phyloP scores from a whole-genome alignment of 371 early-diverging fungal species.

The Rhizopus stolonifer region DNA sequence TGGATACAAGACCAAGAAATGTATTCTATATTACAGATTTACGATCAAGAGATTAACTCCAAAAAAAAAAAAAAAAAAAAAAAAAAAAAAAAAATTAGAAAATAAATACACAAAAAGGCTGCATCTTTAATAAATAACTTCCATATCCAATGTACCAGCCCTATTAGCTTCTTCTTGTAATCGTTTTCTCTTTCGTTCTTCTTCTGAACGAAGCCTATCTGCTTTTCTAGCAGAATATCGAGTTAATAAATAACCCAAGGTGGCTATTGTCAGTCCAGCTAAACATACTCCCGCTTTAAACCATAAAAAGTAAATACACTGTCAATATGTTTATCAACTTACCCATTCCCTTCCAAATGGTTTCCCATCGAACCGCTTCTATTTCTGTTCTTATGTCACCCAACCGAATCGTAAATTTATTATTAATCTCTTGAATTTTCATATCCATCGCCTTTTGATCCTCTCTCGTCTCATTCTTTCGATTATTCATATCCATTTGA shows the following conservation, averaged over 20 bases:
- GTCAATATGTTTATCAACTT: constrained; percentile 4
- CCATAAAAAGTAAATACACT: neutral
- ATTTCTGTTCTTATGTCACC: constrained; percentile 86
- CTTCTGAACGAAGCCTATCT: constrained; percentile 26
- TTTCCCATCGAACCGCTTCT: constrained; percentile 85
- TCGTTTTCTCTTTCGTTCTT: constrained; percentile 33
- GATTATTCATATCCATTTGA: constrained; percentile 86
- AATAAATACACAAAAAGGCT: no score
- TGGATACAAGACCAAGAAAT: neutral
- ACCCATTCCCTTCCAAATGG: constrained; percentile 73
- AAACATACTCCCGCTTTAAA: constrained; percentile 36
- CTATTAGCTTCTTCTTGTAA: constrained; percentile 45
- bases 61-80: no score
- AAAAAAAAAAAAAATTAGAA: no score
- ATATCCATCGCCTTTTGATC: constrained; percentile 79
- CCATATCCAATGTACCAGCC: constrained; percentile 45
- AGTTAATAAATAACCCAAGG: constrained; percentile 40
- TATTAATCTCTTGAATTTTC: constrained; percentile 83
- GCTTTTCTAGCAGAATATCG: constrained; percentile 35
- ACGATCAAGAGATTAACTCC: no score
- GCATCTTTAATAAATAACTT: constrained; percentile 43
- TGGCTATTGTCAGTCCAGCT: constrained; percentile 42
- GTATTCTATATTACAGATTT: neutral
- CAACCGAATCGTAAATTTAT: constrained; percentile 75
- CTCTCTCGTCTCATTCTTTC: constrained; percentile 82